These are phyloP conservation scores for Cryptococcus neoformans DNA, from an alignment of 1,284 basidiomycete species.

Conservation along the genomic window DNA sequence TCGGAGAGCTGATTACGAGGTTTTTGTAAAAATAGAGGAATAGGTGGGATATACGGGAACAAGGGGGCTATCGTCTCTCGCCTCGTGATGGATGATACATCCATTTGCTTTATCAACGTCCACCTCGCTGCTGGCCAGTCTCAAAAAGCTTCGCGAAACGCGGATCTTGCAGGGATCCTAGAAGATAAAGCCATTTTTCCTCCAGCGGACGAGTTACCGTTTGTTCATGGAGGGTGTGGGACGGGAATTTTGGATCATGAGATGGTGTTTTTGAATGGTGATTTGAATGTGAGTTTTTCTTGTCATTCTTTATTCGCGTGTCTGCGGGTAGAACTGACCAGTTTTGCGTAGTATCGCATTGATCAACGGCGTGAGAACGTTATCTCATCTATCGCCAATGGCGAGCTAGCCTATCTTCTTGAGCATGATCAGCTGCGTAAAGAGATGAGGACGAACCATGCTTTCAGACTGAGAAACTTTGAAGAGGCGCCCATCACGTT, in stretches of 20 bases:
- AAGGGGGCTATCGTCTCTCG: conserved; percentile 92
- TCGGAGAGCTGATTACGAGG: not conserved
- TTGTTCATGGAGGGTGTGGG: conserved; percentile 87
- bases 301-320: too few relatives aligned
- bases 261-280: conserved; percentile 75
- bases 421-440: conserved; percentile 84
- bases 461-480: conserved; percentile 80
- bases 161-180: conserved; percentile 77
- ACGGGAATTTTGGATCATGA: conserved; percentile 95
- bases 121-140: conserved; percentile 93
- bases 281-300: conserved; percentile 48
- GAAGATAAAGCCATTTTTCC: conserved; percentile 76
- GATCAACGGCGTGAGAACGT: conserved; percentile 83
- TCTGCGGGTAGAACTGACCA: not conserved
- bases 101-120: conserved; percentile 91
- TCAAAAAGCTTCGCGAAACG: conserved; percentile 75
- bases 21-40: conserved; percentile 47
- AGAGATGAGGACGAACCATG: conserved; percentile 80
- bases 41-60: conserved; percentile 91
- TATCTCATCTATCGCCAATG: conserved; percentile 62
- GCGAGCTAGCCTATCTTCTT: conserved; percentile 64
- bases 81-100: conserved; percentile 87
- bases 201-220: conserved; percentile 59
- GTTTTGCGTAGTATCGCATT: conserved; percentile 69
- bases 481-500: conserved; percentile 77